Evolutionary conservation across 495 filamentous ascomycete genomes (phyloP).

Genomic region (Xanthoparmelia taractica): DNA sequence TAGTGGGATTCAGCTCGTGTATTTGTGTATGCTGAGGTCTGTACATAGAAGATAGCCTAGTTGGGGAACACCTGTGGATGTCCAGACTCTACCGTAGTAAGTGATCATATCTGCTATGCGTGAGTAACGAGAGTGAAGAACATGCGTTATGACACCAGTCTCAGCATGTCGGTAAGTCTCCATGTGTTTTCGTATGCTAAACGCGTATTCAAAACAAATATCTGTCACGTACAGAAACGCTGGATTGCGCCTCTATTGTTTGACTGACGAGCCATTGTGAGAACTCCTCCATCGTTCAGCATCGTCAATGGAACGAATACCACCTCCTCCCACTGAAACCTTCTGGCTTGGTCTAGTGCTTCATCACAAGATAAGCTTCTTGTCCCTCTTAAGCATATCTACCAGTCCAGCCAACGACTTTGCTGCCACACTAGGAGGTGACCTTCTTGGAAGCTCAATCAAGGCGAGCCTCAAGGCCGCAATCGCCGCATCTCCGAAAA

Average conservation of each 20-base stretch:
- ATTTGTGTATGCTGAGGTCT: not conserved
- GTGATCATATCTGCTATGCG: not conserved
- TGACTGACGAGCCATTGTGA: not conserved
- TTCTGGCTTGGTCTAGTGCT: not conserved
- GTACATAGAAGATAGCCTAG: not conserved
- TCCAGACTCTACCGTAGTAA: not conserved
- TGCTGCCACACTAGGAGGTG: constrained; percentile 45
- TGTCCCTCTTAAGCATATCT: constrained; percentile 51
- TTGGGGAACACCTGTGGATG: not conserved
- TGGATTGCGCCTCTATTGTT: not conserved
- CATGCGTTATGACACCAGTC: not conserved
- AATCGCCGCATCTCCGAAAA: constrained; percentile 66
- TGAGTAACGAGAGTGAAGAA: not conserved
- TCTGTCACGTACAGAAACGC: not conserved
- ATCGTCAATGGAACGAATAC: not conserved
- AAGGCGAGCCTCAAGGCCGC: constrained; percentile 57
- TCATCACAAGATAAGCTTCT: constrained; percentile 44
- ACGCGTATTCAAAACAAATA: not conserved
- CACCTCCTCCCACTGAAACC: not conserved
- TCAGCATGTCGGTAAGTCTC: not conserved
- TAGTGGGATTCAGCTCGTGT: not conserved
- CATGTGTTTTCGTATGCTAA: not conserved
- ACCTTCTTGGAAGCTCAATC: constrained; percentile 57
- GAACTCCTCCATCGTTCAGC: not conserved
- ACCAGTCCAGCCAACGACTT: constrained; percentile 52